phyloP scores from a whole-genome alignment of 192 early-diverging fungal species.

The Piromyces sp. region DNA sequence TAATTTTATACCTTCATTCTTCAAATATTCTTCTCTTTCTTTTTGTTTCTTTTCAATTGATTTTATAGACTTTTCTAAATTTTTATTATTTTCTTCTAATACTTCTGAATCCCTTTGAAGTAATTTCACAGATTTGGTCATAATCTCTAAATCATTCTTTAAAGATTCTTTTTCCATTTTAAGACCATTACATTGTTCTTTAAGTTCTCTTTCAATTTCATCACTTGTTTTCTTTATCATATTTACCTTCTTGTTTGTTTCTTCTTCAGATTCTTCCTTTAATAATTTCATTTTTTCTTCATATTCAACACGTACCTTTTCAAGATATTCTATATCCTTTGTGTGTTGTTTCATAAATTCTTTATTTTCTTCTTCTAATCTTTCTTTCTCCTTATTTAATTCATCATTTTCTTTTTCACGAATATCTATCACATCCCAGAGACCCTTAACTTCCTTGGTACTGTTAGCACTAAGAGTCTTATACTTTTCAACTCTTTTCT shows the following conservation, averaged over 20 bases:
- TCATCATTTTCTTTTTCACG: neutral
- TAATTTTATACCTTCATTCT: neutral
- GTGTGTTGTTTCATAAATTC: neutral
- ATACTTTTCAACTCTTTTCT: neutral
- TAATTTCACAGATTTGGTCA: neutral
- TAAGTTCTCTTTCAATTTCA: neutral
- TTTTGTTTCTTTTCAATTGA: neutral
- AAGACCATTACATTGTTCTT: neutral
- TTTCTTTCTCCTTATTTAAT: neutral
- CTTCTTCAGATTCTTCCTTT: neutral
- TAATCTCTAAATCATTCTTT: neutral
- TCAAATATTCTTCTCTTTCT: neutral
- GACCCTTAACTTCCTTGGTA: neutral
- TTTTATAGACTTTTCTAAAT: neutral
- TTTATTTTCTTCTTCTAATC: neutral
- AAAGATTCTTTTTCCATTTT: neutral
- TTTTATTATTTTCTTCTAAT: neutral
- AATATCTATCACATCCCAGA: neutral
- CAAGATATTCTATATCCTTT: neutral
- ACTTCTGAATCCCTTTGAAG: neutral
- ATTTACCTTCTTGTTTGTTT: neutral
- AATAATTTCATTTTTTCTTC: neutral
- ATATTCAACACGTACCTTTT: neutral
- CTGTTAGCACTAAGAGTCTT: neutral
- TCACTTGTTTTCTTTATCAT: neutral